phyloP scores from a whole-genome alignment of 2,329 filamentous ascomycete species.

The Huntiella bhutanensis region DNA sequence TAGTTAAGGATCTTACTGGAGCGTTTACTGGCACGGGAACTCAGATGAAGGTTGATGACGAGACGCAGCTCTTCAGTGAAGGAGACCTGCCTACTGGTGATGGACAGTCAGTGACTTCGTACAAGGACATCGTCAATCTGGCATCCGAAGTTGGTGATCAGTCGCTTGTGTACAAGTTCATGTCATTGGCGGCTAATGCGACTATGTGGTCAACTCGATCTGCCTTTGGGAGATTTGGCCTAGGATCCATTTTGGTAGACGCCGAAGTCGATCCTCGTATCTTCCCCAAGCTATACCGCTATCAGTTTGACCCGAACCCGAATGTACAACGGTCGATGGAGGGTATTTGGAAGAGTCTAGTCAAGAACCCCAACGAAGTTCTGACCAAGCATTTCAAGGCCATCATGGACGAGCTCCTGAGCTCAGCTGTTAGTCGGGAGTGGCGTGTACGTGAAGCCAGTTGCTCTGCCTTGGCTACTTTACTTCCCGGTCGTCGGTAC shows the following conservation, averaged over 20 bases:
- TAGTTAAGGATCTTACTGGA: slow-evolving; percentile 73
- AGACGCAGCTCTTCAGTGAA: slow-evolving; percentile 85
- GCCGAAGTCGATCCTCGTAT: slow-evolving; percentile 79
- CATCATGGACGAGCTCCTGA: slow-evolving; percentile 74
- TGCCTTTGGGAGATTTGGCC: slow-evolving; percentile 81
- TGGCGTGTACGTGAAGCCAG: slow-evolving; percentile 89
- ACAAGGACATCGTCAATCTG: slow-evolving; percentile 92
- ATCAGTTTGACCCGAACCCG: slow-evolving; percentile 83
- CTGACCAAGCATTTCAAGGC: slow-evolving; percentile 69
- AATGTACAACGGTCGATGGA: slow-evolving; percentile 94
- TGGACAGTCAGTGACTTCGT: slow-evolving; percentile 76
- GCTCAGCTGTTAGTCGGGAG: slow-evolving; percentile 72
- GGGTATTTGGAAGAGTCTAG: slow-evolving; percentile 90
- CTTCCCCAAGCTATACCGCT: slow-evolving; percentile 86
- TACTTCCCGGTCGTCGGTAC: slow-evolving; percentile 64
- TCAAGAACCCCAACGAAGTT: slow-evolving; percentile 64
- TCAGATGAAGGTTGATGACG: slow-evolving; percentile 64
- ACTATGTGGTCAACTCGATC: slow-evolving; percentile 95
- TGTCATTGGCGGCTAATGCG: slow-evolving; percentile 90
- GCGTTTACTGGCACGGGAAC: slow-evolving; percentile 67
- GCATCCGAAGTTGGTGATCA: slow-evolving; percentile 96
- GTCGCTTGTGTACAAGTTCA: slow-evolving; percentile 93
- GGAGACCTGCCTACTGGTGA: slow-evolving; percentile 81
- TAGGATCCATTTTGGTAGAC: slow-evolving; percentile 81
- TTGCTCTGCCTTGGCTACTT: slow-evolving; percentile 72